Evolutionary conservation across 2,329 filamentous ascomycete species (phyloP).

Genomic region (Sarocladium oryzae): DNA sequence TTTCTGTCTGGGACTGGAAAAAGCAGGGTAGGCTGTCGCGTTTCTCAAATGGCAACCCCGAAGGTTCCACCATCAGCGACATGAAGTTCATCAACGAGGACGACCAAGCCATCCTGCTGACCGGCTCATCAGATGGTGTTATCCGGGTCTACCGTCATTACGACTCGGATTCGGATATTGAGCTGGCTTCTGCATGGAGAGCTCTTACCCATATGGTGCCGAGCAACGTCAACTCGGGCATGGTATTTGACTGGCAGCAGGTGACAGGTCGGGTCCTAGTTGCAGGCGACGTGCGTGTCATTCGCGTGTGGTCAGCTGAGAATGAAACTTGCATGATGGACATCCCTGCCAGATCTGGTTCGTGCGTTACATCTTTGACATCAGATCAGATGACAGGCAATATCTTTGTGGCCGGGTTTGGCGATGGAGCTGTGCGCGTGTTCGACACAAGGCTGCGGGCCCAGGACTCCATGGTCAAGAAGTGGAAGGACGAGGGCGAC

Average conservation of each 20-base stretch:
- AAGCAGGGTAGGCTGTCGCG: slow-evolving; percentile 65
- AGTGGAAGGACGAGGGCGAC: slow-evolving; percentile 84
- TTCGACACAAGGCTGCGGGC: slow-evolving; percentile 84
- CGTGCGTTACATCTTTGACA: slow-evolving; percentile 91
- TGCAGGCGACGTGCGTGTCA: slow-evolving; percentile 90
- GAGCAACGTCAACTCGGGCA: slow-evolving; percentile 87
- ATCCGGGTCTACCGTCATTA: slow-evolving; percentile 92
- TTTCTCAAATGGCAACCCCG: slow-evolving; percentile 92
- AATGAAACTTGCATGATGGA: slow-evolving; percentile 90
- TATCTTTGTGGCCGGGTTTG: slow-evolving; percentile 92
- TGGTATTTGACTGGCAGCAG: slow-evolving; percentile 99
- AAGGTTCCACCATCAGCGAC: slow-evolving; percentile 86
- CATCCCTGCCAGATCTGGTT: slow-evolving; percentile 88
- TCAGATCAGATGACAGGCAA: slow-evolving; percentile 98
- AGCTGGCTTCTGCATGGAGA: slow-evolving; percentile 85
- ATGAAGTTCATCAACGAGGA: slow-evolving; percentile 98
- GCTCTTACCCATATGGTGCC: slow-evolving; percentile 90
- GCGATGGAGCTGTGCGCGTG: slow-evolving; percentile 87
- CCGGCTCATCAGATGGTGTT: slow-evolving; percentile 89
- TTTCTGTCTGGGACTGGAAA: slow-evolving; percentile 93
- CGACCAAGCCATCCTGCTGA: slow-evolving; percentile 90
- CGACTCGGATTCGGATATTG: slow-evolving; percentile 66
- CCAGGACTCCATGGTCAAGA: slow-evolving; percentile 87
- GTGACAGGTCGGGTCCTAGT: slow-evolving; percentile 94
- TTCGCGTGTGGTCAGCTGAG: slow-evolving; percentile 92